Evolutionary conservation across 768 basidiomycete species (phyloP), one percentile per base, ranked within the genome.

Genomic region (Lactarius psammicola): DNA sequence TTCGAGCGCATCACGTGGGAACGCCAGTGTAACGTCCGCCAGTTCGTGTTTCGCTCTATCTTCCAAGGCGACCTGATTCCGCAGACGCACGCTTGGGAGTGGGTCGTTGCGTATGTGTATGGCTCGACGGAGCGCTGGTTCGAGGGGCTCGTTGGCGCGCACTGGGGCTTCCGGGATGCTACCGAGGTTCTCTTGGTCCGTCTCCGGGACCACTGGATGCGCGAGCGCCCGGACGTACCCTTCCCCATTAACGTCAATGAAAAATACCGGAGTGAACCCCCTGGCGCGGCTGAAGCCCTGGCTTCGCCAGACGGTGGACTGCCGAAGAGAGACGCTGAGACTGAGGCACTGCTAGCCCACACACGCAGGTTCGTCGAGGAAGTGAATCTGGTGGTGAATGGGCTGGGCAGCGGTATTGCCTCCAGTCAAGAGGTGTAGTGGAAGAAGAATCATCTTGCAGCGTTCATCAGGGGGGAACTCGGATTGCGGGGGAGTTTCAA

Each of bases 41-140:
- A 59, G 30, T 31, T 68, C 34, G 67, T 75, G 34, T 69, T 73
- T 64, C 57, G 62, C 38, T 71, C 73, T 49, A 67, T 73, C 63
- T 67, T 69, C 64, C 67, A 66, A 46, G 62, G 60, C 3, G 61
- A 63, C 30, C 46, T 67, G 26, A 31, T 72, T 23, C 68, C 64
- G 31, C 57, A 59, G 55, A 55, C 68, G 33, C 56, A 51, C 56
- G 64, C 63, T 26, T 70, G 71, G 71, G 66, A 72, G 51, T 75
- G 75, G 75, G 56, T 75, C 62, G 55, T 73, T 38, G 74, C 74
- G 56, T 64, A 73, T 56, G 70, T 75, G 51, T 76, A 67, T 30
- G 75, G 75, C 34, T 64, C 62, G 49, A 66, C 75, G 20, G 75
- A 75, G 60, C 75, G 75, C 30, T 76, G 75, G 75, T 75, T 75